These are phyloP conservation scores for Cytospora piceicola DNA, from an alignment of 2,329 filamentous ascomycete genomes.

Conservation along the genomic window DNA sequence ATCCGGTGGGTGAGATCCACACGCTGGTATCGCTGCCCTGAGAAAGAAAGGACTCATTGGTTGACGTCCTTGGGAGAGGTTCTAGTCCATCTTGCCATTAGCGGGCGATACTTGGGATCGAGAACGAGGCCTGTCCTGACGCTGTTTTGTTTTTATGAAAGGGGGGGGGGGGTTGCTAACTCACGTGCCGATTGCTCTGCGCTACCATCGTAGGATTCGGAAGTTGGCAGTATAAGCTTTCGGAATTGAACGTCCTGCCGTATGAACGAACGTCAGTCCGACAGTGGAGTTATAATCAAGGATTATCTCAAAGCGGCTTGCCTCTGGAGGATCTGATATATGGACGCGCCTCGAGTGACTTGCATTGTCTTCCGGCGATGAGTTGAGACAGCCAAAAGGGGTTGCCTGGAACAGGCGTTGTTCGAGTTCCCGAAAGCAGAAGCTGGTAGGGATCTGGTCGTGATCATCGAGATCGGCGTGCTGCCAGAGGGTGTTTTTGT, in stretches of 20 bases:
- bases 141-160: too few relatives aligned
- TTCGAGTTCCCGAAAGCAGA: slow-evolving; percentile 20
- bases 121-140: neutral
- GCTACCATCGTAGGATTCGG: slow-evolving; percentile 25
- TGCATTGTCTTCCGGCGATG: neutral
- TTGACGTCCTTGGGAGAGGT: neutral
- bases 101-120: neutral
- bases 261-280: neutral
- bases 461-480: slow-evolving; percentile 14
- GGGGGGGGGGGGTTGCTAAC: slow-evolving; percentile 4
- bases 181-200: slow-evolving; percentile 20
- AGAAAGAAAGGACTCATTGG: slow-evolving; percentile 4
- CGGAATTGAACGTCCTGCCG: slow-evolving; percentile 17
- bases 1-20: slow-evolving; percentile 22
- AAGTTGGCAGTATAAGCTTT: slow-evolving; percentile 18
- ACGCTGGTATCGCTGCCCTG: slow-evolving; percentile 13
- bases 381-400: slow-evolving; percentile 9
- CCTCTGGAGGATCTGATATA: slow-evolving; percentile 18
- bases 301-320: neutral
- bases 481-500: slow-evolving; percentile 19
- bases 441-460: slow-evolving; percentile 6
- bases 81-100: slow-evolving; percentile 4
- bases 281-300: too few relatives aligned
- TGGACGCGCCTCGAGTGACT: slow-evolving; percentile 1
- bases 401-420: slow-evolving; percentile 14